Base-by-base conservation (phyloP, 495 filamentous ascomycete genomes). In the Daldinia grandis region DNA sequence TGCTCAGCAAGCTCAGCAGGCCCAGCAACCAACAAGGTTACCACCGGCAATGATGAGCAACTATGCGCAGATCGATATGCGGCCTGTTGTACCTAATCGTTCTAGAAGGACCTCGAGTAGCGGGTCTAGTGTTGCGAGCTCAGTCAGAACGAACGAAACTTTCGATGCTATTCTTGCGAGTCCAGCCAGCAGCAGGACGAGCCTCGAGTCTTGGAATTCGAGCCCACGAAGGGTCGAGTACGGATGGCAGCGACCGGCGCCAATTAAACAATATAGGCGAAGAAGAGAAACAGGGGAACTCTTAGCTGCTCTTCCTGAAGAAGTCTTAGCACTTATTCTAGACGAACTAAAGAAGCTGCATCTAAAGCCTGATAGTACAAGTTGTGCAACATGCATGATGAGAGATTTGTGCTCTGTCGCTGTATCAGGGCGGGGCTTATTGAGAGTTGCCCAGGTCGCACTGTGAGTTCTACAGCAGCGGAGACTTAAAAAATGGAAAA, bases 351-450 rank as follows among this genome's bases (percentile, higher is more conserved):
- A 80, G 71, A 76, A 80, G 51, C 73, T 79, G 19, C 86, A 87
- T 69, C 62, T 86, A 15, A 72, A 73, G 28, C 69, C 76, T 31
- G 75, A 76, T 15, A 81, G 80, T 35, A 68, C 73, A 30, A 87
- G 82, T 62, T 95, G 93, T 73, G 84, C 88, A 60, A 92, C 90
- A 67, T 94, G 93, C 79, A 93, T 89, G 78, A 89, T 92, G 81
- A 87, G 91, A 56, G 92, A 95, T 74, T 76, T 94, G 27, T 88
- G 87, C 71, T 84, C 86, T 56, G 82, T 93, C 31, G 87, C 89
- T 38, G 72, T 93, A 60, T 90, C 87, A 31, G 89, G 86, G 62
- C 86, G 87, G 55, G 86, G 88, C 38, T 91, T 91, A 84, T 82
- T 91, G 75, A 87, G 87, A 74, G 88, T 87, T 17, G 91, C 90